Base-by-base conservation (phyloP, 495 filamentous ascomycete species). In the Pseudoneurospora amorphoporcata region DNA sequence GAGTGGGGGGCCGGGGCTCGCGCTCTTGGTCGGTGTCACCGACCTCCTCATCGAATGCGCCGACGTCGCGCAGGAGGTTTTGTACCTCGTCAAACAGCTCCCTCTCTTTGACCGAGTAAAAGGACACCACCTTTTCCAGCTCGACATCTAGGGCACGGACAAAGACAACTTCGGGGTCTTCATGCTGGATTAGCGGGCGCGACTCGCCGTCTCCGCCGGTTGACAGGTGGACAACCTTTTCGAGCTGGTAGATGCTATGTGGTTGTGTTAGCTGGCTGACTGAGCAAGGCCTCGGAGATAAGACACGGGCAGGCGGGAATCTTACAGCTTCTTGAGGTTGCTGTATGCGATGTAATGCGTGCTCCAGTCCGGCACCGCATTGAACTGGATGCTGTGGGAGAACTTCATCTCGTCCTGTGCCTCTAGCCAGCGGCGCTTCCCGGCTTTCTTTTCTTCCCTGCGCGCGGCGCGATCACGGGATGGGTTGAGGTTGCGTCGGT, bases 351-450 rank as follows among this genome's bases (percentile, higher is more conserved):
- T 95, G 81, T 99, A 99, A 81, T 97, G 89, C 74, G 90, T 92
- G 84, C 94, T 98, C 95, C 95, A 99, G 79, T 99, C 95, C 29
- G 96, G 95, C 72, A 99, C 96, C 71, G 95, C 94, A 83, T 99
- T 99, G 83, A 99, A 99, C 84, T 99, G 95, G 75, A 99, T 90
- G 83, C 96, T 98, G 80, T 98, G 95, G 69, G 95, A 98, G 86
- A 99, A 99, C 88, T 98, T 98, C 95, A 99, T 99, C 75, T 94
- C 93, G 90, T 90, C 88, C 70, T 84, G 87, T 79, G 88, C 81
- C 73, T 87, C 86, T 58, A 90, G 86, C 84, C 86, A 84, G 69
- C 81, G 76, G 75, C 82, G 83, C 82, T 88, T 88, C 75, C 81
- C 81, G 68, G 79, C 81, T n/a, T 81, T 80, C 78, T 82, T 85